A percentile compares a stretch with the other conserved stretches of the same genome.
These are phyloP conservation scores for Peniophora sp. DNA, from an alignment of 1,284 basidiomycete genomes.

Conservation along the genomic window DNA sequence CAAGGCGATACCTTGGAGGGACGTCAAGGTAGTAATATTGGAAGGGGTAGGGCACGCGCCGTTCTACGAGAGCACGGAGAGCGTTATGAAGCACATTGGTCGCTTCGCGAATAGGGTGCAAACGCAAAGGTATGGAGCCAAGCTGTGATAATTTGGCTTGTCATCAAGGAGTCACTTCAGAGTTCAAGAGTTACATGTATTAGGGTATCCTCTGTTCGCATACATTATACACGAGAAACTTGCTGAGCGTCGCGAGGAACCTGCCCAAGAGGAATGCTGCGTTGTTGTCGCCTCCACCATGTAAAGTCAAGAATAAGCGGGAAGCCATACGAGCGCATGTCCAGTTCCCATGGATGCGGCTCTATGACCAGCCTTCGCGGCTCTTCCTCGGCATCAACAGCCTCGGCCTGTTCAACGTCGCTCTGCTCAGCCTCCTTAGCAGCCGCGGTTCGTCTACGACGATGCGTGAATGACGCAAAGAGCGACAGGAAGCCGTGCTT, in stretches of 20 bases:
- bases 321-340: slow-evolving; percentile 64
- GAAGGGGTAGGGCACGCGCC: slow-evolving; percentile 16
- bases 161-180: no score
- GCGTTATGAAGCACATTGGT: slow-evolving; percentile 10
- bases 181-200: no score
- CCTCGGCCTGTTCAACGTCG: neutral
- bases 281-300: slow-evolving; percentile 33
- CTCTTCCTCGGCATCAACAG: neutral
- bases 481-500: neutral
- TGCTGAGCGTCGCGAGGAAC: no score
- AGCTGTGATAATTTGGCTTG: no score
- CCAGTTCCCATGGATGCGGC: slow-evolving; percentile 48
- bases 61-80: slow-evolving; percentile 14
- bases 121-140: no score
- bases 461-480: neutral
- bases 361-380: slow-evolving; percentile 13
- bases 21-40: slow-evolving; percentile 14
- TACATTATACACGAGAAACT: no score
- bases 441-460: neutral
- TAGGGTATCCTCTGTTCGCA: no score
- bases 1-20: slow-evolving; percentile 14
- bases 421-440: neutral
- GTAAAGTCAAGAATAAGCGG: slow-evolving; percentile 65
- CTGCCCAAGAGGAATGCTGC: no score
- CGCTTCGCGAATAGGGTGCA: neutral